Base-by-base conservation (phyloP, 306 rosid species). In the Cucurbita ficifolia region DNA sequence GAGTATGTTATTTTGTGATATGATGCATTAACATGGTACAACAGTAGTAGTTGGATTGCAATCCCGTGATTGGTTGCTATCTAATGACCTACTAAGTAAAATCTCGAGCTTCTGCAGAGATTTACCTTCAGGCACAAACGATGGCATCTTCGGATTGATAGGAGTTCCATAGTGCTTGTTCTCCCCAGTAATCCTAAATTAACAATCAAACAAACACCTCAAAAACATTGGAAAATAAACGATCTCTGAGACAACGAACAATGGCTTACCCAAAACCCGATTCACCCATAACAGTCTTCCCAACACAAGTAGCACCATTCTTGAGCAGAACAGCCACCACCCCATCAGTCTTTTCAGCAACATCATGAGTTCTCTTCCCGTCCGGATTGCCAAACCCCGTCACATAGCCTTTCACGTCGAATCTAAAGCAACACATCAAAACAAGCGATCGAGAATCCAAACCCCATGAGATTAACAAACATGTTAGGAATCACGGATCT, bases 341-440 rank as follows among this genome's bases (percentile, higher is more conserved):
- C 72, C 76, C 54, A 29, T 92, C 92, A 42, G 92, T 87, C 72
- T 80, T 86, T 72, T 12, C 82, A 10, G 92, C 83, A 35, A 48
- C 85, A 49, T 74, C 84, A 45, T 90, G 92, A n/a, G 87, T 80
- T 70, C 56, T 82, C 88, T 75, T 80, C 96, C 96, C 87, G 38
- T 87, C 89, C 22, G 86, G 91, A 81, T 80, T 83, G 54, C 96
- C 96, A 55, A 87, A 90, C 60, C 96, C 96, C 8, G 96, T 84
- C 81, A 90, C 88, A 11, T 76, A 81, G 9, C 77, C 92, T 72
- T 87, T 84, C 76, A 86, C 89, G 48, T 90, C 89, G 80, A 90
- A 84, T 75, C 92, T 90, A 75, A 71, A 75, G 73, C 74, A 39
- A 72, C 59, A 55, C 56, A 33, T n/a, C 24, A 7, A 59, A 67